Percentiles rank a stretch among this genome's conserved stretches.
These are phyloP conservation scores for Chrysoporthe cubensis DNA, from an alignment of 2,329 filamentous ascomycete genomes.

Conservation along the genomic window DNA sequence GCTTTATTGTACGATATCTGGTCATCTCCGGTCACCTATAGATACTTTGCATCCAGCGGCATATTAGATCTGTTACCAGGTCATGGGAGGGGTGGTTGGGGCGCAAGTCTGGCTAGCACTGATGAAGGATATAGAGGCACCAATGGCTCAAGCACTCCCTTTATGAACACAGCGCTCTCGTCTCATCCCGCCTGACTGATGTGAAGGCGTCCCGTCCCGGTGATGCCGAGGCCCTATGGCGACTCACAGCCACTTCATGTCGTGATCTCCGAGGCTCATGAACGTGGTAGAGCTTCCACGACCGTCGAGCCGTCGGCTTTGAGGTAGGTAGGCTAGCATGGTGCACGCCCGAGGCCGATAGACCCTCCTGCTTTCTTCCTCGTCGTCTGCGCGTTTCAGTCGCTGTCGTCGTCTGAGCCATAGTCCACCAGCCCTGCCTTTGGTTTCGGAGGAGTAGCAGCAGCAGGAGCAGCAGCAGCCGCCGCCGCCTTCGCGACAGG, in stretches of 20 bases:
- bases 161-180: not conserved
- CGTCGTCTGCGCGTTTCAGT: constrained; percentile 20
- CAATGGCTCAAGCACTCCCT: constrained; percentile 19
- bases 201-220: no score
- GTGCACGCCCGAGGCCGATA: no score
- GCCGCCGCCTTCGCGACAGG: constrained; percentile 35
- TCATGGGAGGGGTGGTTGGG: not conserved
- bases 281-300: not conserved
- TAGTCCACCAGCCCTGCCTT: constrained; percentile 56
- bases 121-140: constrained; percentile 23
- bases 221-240: no score
- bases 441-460: constrained; percentile 32
- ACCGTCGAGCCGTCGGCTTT: not conserved
- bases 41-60: constrained; percentile 11
- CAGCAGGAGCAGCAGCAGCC: not conserved
- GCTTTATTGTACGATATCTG: not conserved
- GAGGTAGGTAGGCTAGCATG: no score
- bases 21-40: not conserved
- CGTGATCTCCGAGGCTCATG: no score
- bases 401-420: constrained; percentile 58
- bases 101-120: not conserved
- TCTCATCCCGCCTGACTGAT: not conserved
- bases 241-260: no score
- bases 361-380: not conserved
- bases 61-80: constrained; percentile 2